Base-by-base conservation (phyloP, 2,329 filamentous ascomycete species). In the Talaromyces sp. region DNA sequence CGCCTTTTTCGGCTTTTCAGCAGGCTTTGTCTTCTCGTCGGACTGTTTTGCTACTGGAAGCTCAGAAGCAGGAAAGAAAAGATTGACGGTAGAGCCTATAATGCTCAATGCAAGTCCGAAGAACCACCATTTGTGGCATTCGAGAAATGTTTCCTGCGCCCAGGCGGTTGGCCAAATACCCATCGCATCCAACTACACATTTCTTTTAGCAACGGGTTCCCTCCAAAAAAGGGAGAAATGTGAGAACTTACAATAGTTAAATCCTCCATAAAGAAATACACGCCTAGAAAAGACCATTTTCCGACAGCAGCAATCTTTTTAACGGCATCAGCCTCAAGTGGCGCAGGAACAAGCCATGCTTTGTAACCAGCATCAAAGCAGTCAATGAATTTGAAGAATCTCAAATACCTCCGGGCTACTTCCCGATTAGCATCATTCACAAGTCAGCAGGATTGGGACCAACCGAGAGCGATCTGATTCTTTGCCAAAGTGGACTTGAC, bases 121-220 rank as follows among this genome's bases (percentile, higher is more conserved):
- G 68, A 91, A 85, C 90, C 90, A 93, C 75, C 90, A 88, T 61
- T 86, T 84, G 76, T 90, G 86, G 0, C 85, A 86, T 76, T 92
- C 87, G 24, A 83, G 67, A 54, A 86, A 80, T 3, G 90, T 70
- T 31, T 68, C 70, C n/a, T 70, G 69, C 16, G 83, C 82, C 74
- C 79, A 83, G 0, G 73, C 56, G 1, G 77, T 77, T 1, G 70
- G 72, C 43, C 81, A 82, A 1, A 83, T 70, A 0, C 82, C 83
- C 78, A 89, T 87, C 13, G 86, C 74, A 56, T 84, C 78, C 31
- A 78, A 66, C 67, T 87, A 24, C 7, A 31, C 4, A n/a, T 22
- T 19, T n/a, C 10, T 22, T 10, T 50, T 6, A 50, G 68, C 47
- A 43, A 60, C 27, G 27, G 3, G 10, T 4, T 33, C 3, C 1